Base-by-base conservation (phyloP, 345 rosid genomes). In the Gossypium stocksii region DNA sequence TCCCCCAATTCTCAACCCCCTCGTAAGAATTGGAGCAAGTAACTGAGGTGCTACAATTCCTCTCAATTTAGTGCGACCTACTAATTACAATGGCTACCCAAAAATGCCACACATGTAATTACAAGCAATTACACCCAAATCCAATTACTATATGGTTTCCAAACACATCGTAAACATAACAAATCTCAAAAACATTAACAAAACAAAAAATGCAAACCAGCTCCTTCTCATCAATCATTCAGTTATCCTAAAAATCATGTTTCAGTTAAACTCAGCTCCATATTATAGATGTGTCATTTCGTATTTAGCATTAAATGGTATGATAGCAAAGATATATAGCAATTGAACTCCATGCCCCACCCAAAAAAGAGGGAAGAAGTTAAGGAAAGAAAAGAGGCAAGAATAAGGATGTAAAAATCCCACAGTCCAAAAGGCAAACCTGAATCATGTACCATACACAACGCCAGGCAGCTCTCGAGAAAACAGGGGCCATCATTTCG, bases 361-460 rank as follows among this genome's bases (percentile, higher is more conserved):
- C 64, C 46, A 25, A 58, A 53, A 53, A 29, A 56, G 10, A 11
- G 2, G 41, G 3, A 59, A 59, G 25, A 23, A 10, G 27, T 22
- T 34, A 58, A 27, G 64, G 17, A 60, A 46, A 34, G 38, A 34
- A 34, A 34, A 34, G 38, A 34, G 38, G 38, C 6, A 34, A 34
- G 38, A 34, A 67, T 34, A 34, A 34, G 41, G 41, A 34, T 34
- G 56, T 66, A 46, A 46, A 66, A 23, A 13, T 7, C 9, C 54
- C 2, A 43, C 12, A 27, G 58, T 27, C 7, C 38, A 12, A 46
- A 74, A 7, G 8, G 51, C 69, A 53, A 43, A 88, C 94, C 89
- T 90, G 94, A 67, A 90, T 88, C 94, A 90, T 82, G 71, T 88
- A 84, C 92, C 94, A 89, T n/a, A 82, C 90, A 69, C 94, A 89